Conservation (phyloP, 129 eudicot genomes). For the Tagetes erecta region DNA sequence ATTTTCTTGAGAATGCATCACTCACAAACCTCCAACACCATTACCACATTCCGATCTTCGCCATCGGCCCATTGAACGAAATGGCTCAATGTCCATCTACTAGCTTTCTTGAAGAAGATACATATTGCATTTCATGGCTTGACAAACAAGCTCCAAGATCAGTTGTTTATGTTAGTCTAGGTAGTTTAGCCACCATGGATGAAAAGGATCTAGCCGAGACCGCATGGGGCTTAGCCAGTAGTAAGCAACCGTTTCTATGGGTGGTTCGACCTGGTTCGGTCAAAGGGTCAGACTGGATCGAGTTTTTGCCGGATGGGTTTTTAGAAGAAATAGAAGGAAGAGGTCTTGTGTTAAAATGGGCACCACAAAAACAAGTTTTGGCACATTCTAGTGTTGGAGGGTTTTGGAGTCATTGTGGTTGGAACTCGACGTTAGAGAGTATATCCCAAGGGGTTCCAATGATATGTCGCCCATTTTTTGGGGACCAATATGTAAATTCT, state of each 20-base stretch:
- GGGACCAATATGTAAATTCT: conserved; percentile 43
- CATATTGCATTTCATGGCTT: conserved; percentile 48
- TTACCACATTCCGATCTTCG: conserved; percentile 40
- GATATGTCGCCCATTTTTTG: conserved; percentile 40
- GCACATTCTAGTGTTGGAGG: conserved; percentile 50
- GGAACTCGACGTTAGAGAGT: conserved; percentile 54
- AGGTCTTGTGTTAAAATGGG: conserved; percentile 50
- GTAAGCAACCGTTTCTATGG: conserved; percentile 54
- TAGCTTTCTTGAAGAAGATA: conserved; percentile 46
- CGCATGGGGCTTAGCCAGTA: conserved; percentile 58
- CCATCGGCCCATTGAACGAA: conserved; percentile 50
- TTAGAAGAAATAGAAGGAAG: conserved; percentile 28
- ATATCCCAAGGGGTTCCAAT: conserved; percentile 48
- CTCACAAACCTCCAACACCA: conserved; percentile 37
- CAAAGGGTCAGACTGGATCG: conserved; percentile 42
- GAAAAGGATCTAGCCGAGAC: conserved; percentile 43
- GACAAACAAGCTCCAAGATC: conserved; percentile 46
- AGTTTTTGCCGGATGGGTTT: conserved; percentile 39
- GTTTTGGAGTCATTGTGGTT: conserved; percentile 61
- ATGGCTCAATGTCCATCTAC: conserved; percentile 33
- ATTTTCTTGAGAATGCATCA: conserved; percentile 38
- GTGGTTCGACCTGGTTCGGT: conserved; percentile 50
- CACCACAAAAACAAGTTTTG: conserved; percentile 47
- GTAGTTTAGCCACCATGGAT: conserved; percentile 43
- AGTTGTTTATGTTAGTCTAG: conserved; percentile 53